Evolutionary conservation across 2,329 filamentous ascomycete genomes (phyloP), one percentile per base, ranked within the genome.

Genomic region (Rhinocladiella mackenziei): DNA sequence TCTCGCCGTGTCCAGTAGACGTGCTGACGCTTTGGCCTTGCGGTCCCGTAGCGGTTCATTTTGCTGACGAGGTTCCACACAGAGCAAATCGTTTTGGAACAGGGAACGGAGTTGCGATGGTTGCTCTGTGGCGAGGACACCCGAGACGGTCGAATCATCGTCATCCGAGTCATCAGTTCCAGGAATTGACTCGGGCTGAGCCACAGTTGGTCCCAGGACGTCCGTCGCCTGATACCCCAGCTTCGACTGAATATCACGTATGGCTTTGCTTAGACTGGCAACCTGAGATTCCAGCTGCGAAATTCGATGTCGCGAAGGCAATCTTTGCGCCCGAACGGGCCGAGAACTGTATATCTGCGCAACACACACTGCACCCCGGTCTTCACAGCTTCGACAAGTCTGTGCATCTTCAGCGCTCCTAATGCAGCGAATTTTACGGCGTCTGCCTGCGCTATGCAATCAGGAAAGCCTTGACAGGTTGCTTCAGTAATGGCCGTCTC

Each of bases 361-460:
- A 13, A 50, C 34, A 36, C 50, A 52, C 34, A 18, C 18, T n/a
- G 22, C 17, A n/a, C 29, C 34, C 15, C 45, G 39, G 22, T 52
- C 50, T 32, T 49, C 50, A 26, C 50, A 52, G 13, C 39, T 46
- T 31, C 46, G 50, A 30, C 50, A 52, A 7, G 41, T 34, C 15
- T 39, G 25, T 11, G 45, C 38, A 9, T 45, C 43, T 19, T 43
- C 34, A 7, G 50, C 32, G 4, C 14, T 25, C 39, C 50, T 43
- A 10, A 48, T 42, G 30, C 50, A 52, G 19, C 50, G 45, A 29
- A 49, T 29, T 22, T 52, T 52, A 7, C 45, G 45, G 8, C 50
- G 45, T 29, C 50, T 42, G 34, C 50, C 50, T 52, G 39, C 26
- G 15, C 8, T 9, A 13, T 13, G 20, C 23, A 40, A 49, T 32